Conservation (phyloP, 1,284 basidiomycete species). For the Leccinum pallidistipes region DNA sequence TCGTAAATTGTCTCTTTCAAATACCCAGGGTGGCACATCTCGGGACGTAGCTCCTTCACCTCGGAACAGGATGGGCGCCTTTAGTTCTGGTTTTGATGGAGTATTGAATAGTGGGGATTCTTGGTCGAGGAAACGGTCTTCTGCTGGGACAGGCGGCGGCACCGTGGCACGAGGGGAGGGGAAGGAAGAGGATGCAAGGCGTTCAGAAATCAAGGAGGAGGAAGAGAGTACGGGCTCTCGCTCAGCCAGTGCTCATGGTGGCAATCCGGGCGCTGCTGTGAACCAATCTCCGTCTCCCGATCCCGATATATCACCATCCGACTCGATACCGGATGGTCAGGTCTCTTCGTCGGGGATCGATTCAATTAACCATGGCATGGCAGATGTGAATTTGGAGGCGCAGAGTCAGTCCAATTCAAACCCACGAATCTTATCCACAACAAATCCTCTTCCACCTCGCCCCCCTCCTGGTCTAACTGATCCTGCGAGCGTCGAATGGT, state of each 20-base stretch:
- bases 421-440: slow-evolving; percentile 15
- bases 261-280: slow-evolving; percentile 5
- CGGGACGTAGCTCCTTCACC: slow-evolving; percentile 67
- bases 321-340: slow-evolving; percentile 7
- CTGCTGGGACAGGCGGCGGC: slow-evolving; percentile 46
- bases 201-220: slow-evolving; percentile 56
- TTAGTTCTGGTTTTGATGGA: slow-evolving; percentile 66
- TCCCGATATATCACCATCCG: slow-evolving; percentile 10
- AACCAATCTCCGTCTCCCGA: slow-evolving; percentile 15
- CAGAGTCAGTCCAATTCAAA: slow-evolving; percentile 12
- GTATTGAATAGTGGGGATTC: slow-evolving; percentile 64
- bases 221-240: slow-evolving; percentile 44
- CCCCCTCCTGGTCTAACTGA: slow-evolving; percentile 54
- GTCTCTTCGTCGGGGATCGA: slow-evolving; percentile 11
- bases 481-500: slow-evolving; percentile 81
- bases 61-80: slow-evolving; percentile 56
- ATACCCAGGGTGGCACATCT: slow-evolving; percentile 51
- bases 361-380: slow-evolving; percentile 13
- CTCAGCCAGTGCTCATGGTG: slow-evolving; percentile 12
- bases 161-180: slow-evolving; percentile 38
- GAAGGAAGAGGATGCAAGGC: slow-evolving; percentile 43
- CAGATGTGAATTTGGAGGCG: slow-evolving; percentile 19
- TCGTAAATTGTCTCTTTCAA: slow-evolving; percentile 71
- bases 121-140: slow-evolving; percentile 63
- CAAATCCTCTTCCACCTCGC: slow-evolving; percentile 26